A percentile compares a stretch with the other conserved stretches of the same genome.
Conservation (phyloP, 495 filamentous ascomycete genomes). For the Achaetomiella virescens region DNA sequence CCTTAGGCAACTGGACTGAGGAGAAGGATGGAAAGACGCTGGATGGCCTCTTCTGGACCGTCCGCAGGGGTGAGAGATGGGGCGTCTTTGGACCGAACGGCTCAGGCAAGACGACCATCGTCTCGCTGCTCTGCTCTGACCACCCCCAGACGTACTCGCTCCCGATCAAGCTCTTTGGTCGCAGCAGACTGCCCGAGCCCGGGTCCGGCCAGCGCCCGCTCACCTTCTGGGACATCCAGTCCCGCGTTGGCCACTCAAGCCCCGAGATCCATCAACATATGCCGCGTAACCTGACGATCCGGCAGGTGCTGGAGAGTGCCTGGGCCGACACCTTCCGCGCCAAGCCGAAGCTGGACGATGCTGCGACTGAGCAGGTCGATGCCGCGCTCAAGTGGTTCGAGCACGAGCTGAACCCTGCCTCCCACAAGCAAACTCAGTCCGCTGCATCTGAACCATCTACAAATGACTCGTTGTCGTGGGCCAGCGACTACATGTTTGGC, state of each 20-base stretch:
- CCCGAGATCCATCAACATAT: slow-evolving; percentile 94
- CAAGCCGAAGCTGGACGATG: slow-evolving; percentile 54
- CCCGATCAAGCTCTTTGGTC: slow-evolving; percentile 79
- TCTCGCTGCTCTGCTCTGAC: slow-evolving; percentile 89
- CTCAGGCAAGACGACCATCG: slow-evolving; percentile 84
- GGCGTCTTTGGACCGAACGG: slow-evolving; percentile 88
- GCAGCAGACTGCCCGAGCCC: slow-evolving; percentile 65
- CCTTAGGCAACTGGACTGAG: slow-evolving; percentile 74
- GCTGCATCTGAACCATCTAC: not conserved
- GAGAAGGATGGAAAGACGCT: slow-evolving; percentile 38
- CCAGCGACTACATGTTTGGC: slow-evolving; percentile 62
- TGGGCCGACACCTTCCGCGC: slow-evolving; percentile 82
- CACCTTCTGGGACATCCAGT: slow-evolving; percentile 87
- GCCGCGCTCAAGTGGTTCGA: slow-evolving; percentile 68
- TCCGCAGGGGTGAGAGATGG: slow-evolving; percentile 80
- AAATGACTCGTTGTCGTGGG: slow-evolving; percentile 52
- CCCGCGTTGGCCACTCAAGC: slow-evolving; percentile 82
- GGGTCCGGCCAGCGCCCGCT: slow-evolving; percentile 61
- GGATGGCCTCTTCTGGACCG: slow-evolving; percentile 71
- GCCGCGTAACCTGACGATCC: slow-evolving; percentile 68
- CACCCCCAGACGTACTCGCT: slow-evolving; percentile 90
- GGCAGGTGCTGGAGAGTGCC: slow-evolving; percentile 70
- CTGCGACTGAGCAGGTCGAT: slow-evolving; percentile 52
- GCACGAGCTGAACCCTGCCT: slow-evolving; percentile 57
- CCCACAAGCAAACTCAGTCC: not conserved